A percentile compares a stretch with the other conserved stretches of the same genome.
phyloP scores from a whole-genome alignment of 208 protist genomes.

The Leishmania lainsoni region DNA sequence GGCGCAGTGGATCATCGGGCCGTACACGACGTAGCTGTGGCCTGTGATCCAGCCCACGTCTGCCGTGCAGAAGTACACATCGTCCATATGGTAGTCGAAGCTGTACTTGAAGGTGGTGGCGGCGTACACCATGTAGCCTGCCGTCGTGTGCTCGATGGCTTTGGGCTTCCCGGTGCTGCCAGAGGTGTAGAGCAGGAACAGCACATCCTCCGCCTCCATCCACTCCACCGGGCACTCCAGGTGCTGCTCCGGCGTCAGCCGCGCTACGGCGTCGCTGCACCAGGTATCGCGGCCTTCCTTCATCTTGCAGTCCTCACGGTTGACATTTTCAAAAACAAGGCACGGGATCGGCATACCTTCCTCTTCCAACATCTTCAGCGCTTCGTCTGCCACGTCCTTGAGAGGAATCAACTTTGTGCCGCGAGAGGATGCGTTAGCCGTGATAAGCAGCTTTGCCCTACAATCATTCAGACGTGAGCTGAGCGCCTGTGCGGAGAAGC shows the following conservation, averaged over 20 bases:
- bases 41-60: constrained; percentile 97
- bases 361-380: constrained; percentile 35
- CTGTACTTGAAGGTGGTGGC: constrained; percentile 93
- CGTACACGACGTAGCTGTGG: constrained; percentile 98
- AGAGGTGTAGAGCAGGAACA: constrained; percentile 98
- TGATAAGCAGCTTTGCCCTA: constrained; percentile 74
- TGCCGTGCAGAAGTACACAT: constrained; percentile 96
- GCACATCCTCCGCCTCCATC: constrained; percentile 94
- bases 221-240: constrained; percentile 80
- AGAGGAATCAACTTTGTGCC: constrained; percentile 89
- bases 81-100: constrained; percentile 95
- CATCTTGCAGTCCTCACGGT: constrained; percentile 57
- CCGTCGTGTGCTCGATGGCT: constrained; percentile 94
- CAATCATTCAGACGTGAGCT: constrained; percentile 64
- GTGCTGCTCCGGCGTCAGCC: constrained; percentile 34
- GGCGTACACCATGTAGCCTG: constrained; percentile 95
- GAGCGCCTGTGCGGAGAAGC: constrained; percentile 78
- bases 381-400: constrained; percentile 87
- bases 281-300: constrained; percentile 68
- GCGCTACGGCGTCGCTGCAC: constrained; percentile 56
- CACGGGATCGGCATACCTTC: constrained; percentile 26
- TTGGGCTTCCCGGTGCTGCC: constrained; percentile 98
- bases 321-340: constrained; percentile 60
- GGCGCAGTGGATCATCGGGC: constrained; percentile 96
- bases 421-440: constrained; percentile 77